Evolutionary conservation across 352 stramenopile species (phyloP).

Genomic region (Globisporangium paroecandrum): DNA sequence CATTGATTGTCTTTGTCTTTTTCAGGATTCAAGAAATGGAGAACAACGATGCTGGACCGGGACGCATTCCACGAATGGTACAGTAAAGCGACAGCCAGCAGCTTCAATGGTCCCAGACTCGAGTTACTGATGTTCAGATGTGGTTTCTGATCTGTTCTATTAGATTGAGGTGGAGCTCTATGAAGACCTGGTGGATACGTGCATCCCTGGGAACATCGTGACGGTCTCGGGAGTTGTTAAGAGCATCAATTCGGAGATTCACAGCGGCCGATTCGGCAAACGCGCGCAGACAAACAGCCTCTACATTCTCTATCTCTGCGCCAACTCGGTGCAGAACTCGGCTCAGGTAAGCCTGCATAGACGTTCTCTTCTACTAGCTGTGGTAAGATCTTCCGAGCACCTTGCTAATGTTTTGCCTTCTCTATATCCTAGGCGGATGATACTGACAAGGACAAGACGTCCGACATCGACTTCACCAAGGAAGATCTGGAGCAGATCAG

Average conservation of each 20-base stretch:
- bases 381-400: neutral
- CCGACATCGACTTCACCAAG: conserved; percentile 79
- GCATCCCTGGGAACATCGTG: conserved; percentile 94
- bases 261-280: conserved; percentile 86
- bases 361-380: neutral
- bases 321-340: conserved; percentile 86
- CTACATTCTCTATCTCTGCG: conserved; percentile 93
- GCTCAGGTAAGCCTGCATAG: conserved; percentile 33
- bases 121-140: too few species aligned
- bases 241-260: conserved; percentile 93
- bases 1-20: neutral
- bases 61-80: conserved; percentile 86
- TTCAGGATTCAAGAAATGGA: conserved; percentile 89
- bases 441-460: conserved; percentile 50
- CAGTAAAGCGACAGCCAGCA: neutral
- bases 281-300: conserved; percentile 89
- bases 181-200: conserved; percentile 93
- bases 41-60: conserved; percentile 80
- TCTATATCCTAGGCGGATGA: conserved; percentile 15
- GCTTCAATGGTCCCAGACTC: neutral
- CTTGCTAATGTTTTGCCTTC: neutral
- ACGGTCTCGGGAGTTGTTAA: conserved; percentile 93
- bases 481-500: conserved; percentile 91
- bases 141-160: neutral
- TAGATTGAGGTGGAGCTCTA: conserved; percentile 86